phyloP scores from a whole-genome alignment of 768 basidiomycete genomes.

The Boletus rubescentipes region DNA sequence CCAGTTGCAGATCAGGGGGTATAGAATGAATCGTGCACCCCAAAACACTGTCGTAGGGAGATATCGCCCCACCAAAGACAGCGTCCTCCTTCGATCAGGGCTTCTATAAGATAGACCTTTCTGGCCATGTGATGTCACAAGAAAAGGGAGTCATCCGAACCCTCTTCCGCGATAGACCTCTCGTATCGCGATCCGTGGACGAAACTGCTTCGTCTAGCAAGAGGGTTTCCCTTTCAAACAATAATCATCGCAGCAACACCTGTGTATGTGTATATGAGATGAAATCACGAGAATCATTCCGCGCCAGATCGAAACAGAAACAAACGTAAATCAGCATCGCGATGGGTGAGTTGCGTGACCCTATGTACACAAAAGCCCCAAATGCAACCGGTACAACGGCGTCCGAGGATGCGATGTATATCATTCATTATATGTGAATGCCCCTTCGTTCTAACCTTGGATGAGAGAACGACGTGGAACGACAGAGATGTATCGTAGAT shows the following conservation, averaged over 20 bases:
- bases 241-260: background rate
- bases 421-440: conserved; percentile 1
- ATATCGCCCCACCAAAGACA: background rate
- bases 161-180: too few species aligned
- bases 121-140: background rate
- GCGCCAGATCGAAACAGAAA: background rate
- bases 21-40: background rate
- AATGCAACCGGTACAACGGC: background rate
- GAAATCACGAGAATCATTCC: background rate
- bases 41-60: background rate
- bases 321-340: background rate
- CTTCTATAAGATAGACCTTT: background rate
- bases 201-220: background rate
- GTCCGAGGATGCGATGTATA: background rate
- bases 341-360: background rate
- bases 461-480: background rate
- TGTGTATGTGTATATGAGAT: background rate
- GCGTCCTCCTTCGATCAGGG: background rate
- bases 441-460: background rate
- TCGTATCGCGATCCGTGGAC: background rate
- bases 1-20: conserved; percentile 4
- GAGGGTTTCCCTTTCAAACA: background rate
- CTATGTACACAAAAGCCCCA: background rate
- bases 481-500: conserved; percentile 3
- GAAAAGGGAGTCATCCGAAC: background rate